A percentile compares a stretch with the other conserved stretches of the same genome.
These are phyloP conservation scores for Stephania japonica DNA, from an alignment of 164 flowering plant genomes.

Conservation along the genomic window DNA sequence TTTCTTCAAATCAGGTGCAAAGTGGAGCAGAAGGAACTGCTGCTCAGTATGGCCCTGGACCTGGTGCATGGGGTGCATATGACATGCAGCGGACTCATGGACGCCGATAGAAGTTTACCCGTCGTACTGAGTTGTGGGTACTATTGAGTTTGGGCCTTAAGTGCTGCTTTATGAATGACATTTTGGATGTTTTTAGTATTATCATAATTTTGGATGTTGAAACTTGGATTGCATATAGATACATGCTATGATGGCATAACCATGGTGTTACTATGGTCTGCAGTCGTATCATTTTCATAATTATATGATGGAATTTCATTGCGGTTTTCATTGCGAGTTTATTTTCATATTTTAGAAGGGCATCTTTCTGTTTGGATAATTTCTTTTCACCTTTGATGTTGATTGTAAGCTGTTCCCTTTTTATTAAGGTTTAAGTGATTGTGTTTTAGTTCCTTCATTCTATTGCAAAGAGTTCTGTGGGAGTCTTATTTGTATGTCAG, in stretches of 20 bases:
- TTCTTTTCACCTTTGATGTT: conserved; percentile 6
- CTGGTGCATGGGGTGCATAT: conserved; percentile 80
- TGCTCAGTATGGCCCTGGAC: conserved; percentile 64
- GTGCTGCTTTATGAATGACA: conserved; percentile 21
- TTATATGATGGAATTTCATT: background rate
- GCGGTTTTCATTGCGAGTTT: background rate
- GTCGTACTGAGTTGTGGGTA: conserved; percentile 18
- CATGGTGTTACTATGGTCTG: background rate
- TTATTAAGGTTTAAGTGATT: background rate
- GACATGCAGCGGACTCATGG: conserved; percentile 80
- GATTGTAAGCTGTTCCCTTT: background rate
- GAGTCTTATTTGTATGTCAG: background rate
- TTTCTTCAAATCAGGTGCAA: conserved; percentile 41
- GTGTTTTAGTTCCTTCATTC: background rate
- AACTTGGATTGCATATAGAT: conserved; percentile 7
- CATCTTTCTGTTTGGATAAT: background rate
- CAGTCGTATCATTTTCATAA: background rate
- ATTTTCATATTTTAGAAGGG: background rate
- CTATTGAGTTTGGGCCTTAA: conserved; percentile 23
- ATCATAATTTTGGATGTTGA: conserved; percentile 8
- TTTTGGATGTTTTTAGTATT: conserved; percentile 13
- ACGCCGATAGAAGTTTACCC: conserved; percentile 43
- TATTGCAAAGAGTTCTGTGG: background rate
- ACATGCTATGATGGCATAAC: conserved; percentile 6
- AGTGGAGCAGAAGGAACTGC: conserved; percentile 57